Evolutionary conservation across 2,329 filamentous ascomycete species (phyloP).

Genomic region (Venturia aucupariae): DNA sequence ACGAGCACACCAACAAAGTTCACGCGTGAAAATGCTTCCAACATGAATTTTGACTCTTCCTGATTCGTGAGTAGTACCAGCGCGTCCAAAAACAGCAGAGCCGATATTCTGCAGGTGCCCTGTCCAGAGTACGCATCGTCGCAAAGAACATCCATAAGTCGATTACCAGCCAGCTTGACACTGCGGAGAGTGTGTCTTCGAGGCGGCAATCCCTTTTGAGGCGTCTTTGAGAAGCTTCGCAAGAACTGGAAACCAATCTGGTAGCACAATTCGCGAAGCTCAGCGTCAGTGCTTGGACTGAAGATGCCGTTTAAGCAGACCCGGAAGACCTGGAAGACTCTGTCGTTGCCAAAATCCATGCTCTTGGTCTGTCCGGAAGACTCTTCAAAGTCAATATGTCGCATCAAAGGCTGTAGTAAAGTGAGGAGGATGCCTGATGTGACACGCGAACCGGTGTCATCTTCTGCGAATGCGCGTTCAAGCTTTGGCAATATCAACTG

Average conservation of each 20-base stretch:
- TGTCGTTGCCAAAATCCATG: constrained; percentile 73
- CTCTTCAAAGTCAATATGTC: constrained; percentile 54
- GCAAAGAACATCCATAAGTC: constrained; percentile 76
- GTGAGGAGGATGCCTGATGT: constrained; percentile 47
- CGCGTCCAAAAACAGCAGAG: constrained; percentile 72
- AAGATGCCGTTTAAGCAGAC: constrained; percentile 72
- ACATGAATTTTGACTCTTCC: constrained; percentile 63
- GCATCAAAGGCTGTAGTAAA: constrained; percentile 40
- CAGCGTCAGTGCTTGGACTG: constrained; percentile 59
- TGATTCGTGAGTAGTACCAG: constrained; percentile 64
- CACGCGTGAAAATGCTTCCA: constrained; percentile 70
- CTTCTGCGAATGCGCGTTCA: constrained; percentile 63
- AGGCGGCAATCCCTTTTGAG: constrained; percentile 25
- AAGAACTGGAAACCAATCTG: constrained; percentile 85
- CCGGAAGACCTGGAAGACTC: constrained; percentile 85
- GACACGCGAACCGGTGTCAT: constrained; percentile 61
- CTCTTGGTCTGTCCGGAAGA: constrained; percentile 34
- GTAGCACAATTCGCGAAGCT: constrained; percentile 78
- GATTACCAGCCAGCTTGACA: constrained; percentile 70
- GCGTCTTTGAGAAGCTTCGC: constrained; percentile 38
- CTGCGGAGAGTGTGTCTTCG: constrained; percentile 52
- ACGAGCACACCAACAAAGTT: constrained; percentile 90
- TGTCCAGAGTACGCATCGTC: constrained; percentile 88
- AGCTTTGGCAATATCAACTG: constrained; percentile 84
- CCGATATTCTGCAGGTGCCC: constrained; percentile 71